These are phyloP conservation scores for Hortaea werneckii DNA, from an alignment of 2,329 filamentous ascomycete species.

Conservation along the genomic window DNA sequence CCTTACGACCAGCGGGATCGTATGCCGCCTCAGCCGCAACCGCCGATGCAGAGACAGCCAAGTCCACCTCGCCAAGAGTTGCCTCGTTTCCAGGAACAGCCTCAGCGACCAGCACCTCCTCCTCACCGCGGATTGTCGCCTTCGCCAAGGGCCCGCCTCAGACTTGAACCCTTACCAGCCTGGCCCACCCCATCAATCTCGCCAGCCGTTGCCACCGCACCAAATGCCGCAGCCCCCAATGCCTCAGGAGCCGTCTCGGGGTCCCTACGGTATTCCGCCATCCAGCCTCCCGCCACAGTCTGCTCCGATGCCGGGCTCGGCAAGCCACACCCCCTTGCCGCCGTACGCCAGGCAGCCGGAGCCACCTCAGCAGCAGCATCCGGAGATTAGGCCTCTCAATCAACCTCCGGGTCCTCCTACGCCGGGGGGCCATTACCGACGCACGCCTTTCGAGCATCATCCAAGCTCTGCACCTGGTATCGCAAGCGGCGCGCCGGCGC, in stretches of 20 bases:
- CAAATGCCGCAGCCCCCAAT: constrained; percentile 23
- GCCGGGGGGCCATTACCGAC: constrained; percentile 76
- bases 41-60: constrained; percentile 15
- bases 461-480: constrained; percentile 54
- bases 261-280: constrained; percentile 13
- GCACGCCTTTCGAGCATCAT: constrained; percentile 70
- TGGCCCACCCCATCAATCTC: constrained; percentile 40
- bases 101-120: constrained; percentile 34
- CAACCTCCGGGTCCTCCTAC: constrained; percentile 58
- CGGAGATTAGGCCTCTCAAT: constrained; percentile 74
- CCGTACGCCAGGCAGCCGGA: constrained; percentile 49
- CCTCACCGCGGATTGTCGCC: constrained; percentile 45
- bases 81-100: constrained; percentile 38
- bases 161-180: constrained; percentile 40
- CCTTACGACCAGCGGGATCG: constrained; percentile 72
- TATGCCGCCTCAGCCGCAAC: constrained; percentile 58
- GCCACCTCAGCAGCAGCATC: constrained; percentile 44
- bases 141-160: constrained; percentile 46
- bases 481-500: constrained; percentile 59
- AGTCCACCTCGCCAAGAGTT: constrained; percentile 60
- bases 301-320: constrained; percentile 34
- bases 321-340: constrained; percentile 45
- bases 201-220: constrained; percentile 39
- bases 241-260: constrained; percentile 14
- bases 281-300: constrained; percentile 10